These are phyloP conservation scores for Diutina mesorugosa DNA, from an alignment of 1,139 yeast species.

Conservation along the genomic window DNA sequence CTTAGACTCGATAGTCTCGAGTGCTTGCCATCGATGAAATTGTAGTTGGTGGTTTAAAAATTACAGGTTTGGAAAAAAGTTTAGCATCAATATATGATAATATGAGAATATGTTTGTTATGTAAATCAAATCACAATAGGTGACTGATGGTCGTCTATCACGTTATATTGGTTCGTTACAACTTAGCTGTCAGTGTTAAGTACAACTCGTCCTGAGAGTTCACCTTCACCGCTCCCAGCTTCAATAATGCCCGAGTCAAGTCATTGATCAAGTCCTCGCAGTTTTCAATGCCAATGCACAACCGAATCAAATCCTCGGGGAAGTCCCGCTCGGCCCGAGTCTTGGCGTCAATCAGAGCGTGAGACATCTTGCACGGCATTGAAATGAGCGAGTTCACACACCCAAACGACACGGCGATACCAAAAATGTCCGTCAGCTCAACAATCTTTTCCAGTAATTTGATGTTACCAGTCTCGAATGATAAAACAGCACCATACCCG, in stretches of 20 bases:
- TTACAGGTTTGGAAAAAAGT: background rate
- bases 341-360: conserved; percentile 86
- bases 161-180: background rate
- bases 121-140: background rate
- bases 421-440: conserved; percentile 63
- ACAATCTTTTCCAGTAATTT: conserved; percentile 61
- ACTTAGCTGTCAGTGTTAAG: background rate
- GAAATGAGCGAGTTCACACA: conserved; percentile 86
- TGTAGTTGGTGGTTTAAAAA: background rate
- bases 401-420: conserved; percentile 89
- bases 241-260: conserved; percentile 53
- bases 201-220: conserved; percentile 1
- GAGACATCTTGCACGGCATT: conserved; percentile 92
- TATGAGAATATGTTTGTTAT: background rate
- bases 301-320: conserved; percentile 82
- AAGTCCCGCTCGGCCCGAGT: conserved; percentile 77
- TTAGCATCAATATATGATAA: background rate
- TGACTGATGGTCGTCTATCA: background rate
- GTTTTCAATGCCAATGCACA: conserved; percentile 81
- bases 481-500: conserved; percentile 84
- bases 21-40: background rate
- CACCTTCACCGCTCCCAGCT: conserved; percentile 41
- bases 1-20: background rate
- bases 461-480: conserved; percentile 76
- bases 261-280: conserved; percentile 58